A percentile compares a stretch with the other conserved stretches of the same genome.
Conservation (phyloP, 805 yeast species). For the Yarrowia osloensis region DNA sequence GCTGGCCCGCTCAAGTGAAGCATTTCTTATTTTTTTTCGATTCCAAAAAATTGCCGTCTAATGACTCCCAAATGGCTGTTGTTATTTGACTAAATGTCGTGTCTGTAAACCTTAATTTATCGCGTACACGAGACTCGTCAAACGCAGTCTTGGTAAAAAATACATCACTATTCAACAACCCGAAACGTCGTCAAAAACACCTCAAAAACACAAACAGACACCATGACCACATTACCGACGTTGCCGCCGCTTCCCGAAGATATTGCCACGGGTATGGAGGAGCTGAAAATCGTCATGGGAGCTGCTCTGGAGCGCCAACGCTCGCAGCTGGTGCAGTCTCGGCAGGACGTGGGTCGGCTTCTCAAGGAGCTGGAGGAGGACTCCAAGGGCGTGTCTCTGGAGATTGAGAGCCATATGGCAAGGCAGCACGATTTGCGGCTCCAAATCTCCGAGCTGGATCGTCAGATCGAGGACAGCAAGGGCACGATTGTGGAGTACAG, state of each 20-base stretch:
- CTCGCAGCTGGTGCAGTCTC: slow-evolving; percentile 12
- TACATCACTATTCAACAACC: not conserved
- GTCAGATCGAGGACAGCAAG: slow-evolving; percentile 42
- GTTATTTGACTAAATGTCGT: too few relatives aligned
- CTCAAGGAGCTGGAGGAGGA: slow-evolving; percentile 37
- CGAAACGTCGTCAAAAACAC: not conserved
- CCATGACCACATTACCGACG: slow-evolving; percentile 3
- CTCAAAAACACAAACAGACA: not conserved
- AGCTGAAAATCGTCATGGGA: slow-evolving; percentile 11
- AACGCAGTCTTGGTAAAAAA: too few relatives aligned
- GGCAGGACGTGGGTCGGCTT: slow-evolving; percentile 7
- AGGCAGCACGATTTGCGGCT: slow-evolving; percentile 37
- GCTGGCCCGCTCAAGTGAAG: too few relatives aligned
- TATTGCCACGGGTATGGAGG: slow-evolving; percentile 14
- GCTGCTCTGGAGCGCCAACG: slow-evolving; percentile 15
- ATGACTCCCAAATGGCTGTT: too few relatives aligned
- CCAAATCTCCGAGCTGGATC: slow-evolving; percentile 34
- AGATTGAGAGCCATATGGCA: slow-evolving; percentile 37
- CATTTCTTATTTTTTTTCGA: too few relatives aligned
- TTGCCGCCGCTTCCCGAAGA: slow-evolving; percentile 9
- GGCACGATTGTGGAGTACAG: slow-evolving; percentile 39
- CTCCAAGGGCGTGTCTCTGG: slow-evolving; percentile 37
- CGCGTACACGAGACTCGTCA: not conserved
- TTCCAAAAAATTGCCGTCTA: too few relatives aligned
- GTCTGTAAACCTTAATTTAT: not conserved